These are phyloP conservation scores for Neophaeococcomyces aloes DNA, from an alignment of 2,329 filamentous ascomycete genomes.

Conservation along the genomic window DNA sequence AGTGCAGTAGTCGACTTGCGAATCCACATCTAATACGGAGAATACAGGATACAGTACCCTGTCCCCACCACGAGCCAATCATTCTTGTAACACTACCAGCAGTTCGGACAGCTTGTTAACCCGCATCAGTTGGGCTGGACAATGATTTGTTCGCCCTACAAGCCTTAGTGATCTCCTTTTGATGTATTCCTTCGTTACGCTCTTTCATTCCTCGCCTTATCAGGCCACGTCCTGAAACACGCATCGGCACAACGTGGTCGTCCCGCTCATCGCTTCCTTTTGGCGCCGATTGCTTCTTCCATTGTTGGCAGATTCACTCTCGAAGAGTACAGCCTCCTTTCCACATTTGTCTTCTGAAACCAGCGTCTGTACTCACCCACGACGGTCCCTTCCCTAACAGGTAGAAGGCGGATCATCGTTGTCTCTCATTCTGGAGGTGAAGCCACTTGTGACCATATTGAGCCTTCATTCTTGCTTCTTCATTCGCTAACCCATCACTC, in stretches of 20 bases:
- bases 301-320: not conserved
- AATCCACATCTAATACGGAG: not conserved
- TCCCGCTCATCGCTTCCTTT: constrained; percentile 6
- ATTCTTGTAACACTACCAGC: not conserved
- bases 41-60: not conserved
- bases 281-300: constrained; percentile 6
- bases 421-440: constrained; percentile 2
- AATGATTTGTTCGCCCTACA: constrained; percentile 1
- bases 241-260: not conserved
- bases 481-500: not conserved
- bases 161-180: not conserved
- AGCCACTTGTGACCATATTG: constrained; percentile 1
- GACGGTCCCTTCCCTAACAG: constrained; percentile 3
- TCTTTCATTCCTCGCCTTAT: constrained; percentile 1
- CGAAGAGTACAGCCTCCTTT: constrained; percentile 1
- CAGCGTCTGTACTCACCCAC: not conserved
- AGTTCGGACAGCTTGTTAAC: not conserved
- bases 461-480: not conserved
- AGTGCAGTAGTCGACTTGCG: too few species aligned
- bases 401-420: constrained; percentile 3
- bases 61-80: constrained; percentile 2
- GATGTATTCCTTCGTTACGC: not conserved
- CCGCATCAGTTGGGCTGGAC: not conserved
- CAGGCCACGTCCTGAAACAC: constrained; percentile 6
- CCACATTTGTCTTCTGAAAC: constrained; percentile 6